Conservation (phyloP, 148 eudicot genomes). For the Spergularia bocconei region DNA sequence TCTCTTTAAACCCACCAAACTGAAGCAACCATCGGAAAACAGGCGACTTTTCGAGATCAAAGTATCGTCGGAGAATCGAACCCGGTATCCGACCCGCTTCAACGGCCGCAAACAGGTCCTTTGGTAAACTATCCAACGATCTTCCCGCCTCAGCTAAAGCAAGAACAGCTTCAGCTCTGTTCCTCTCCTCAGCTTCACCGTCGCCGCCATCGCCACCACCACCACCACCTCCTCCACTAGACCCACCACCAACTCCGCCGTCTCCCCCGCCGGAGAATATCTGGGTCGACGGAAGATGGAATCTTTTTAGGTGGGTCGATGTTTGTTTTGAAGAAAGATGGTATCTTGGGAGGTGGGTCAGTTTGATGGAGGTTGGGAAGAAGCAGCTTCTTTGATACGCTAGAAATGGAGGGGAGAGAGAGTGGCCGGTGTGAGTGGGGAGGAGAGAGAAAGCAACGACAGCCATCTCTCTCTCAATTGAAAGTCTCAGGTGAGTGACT, state of each 20-base stretch:
- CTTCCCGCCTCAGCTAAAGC: conserved; percentile 48
- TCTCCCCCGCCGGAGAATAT: conserved; percentile 24
- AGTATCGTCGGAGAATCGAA: conserved; percentile 40
- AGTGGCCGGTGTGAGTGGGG: neutral
- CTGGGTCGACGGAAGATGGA: conserved; percentile 18
- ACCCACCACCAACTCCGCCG: conserved; percentile 24
- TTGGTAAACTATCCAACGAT: conserved; percentile 52
- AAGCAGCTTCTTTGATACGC: neutral
- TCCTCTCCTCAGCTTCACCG: conserved; percentile 49
- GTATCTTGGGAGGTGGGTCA: neutral
- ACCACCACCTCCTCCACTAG: conserved; percentile 28
- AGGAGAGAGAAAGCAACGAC: conserved; percentile 16
- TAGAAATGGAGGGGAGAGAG: neutral
- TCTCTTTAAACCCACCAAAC: conserved; percentile 74
- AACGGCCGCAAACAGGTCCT: conserved; percentile 57
- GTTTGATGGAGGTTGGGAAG: conserved; percentile 6
- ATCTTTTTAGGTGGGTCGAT: conserved; percentile 18
- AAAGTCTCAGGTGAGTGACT: neutral
- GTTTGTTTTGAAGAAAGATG: conserved; percentile 6
- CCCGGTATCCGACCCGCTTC: conserved; percentile 59
- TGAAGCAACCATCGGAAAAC: conserved; percentile 65
- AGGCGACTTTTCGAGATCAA: conserved; percentile 60
- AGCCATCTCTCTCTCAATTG: conserved; percentile 10
- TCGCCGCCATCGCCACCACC: conserved; percentile 28
- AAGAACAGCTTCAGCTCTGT: conserved; percentile 48